A percentile compares a stretch with the other conserved stretches of the same genome.
phyloP scores from a whole-genome alignment of 2,329 filamentous ascomycete genomes.

The Monilinia aucupariae region DNA sequence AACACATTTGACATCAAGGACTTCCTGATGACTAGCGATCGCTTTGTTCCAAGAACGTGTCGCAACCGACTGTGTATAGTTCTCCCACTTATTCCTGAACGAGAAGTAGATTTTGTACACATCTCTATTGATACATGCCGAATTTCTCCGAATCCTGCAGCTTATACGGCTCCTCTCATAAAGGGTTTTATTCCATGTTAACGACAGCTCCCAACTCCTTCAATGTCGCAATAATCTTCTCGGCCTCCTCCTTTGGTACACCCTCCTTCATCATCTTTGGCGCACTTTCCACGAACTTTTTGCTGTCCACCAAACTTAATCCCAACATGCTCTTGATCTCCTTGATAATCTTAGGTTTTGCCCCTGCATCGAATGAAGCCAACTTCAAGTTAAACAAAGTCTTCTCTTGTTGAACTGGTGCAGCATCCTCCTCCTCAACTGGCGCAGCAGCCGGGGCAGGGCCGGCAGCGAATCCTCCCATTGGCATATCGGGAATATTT shows the following conservation, averaged over 20 bases:
- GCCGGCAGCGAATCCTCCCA: constrained; percentile 78
- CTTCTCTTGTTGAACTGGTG: constrained; percentile 88
- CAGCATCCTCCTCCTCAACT: constrained; percentile 78
- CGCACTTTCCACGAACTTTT: constrained; percentile 99
- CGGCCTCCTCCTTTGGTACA: constrained; percentile 95
- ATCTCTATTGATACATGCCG: constrained; percentile 34
- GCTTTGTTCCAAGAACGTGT: not conserved
- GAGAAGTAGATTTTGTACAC: constrained; percentile 35
- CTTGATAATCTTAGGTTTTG: constrained; percentile 99
- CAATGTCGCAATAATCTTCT: constrained; percentile 94
- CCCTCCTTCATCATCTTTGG: constrained; percentile 99
- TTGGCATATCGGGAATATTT: constrained; percentile 96
- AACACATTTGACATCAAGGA: not conserved
- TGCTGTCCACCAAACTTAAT: constrained; percentile 94
- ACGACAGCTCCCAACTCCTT: constrained; percentile 90
- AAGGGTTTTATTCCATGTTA: constrained; percentile 80
- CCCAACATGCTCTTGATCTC: constrained; percentile 97
- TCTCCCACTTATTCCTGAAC: not conserved
- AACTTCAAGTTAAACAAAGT: constrained; percentile 96
- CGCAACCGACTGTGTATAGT: not conserved
- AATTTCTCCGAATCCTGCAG: constrained; percentile 22
- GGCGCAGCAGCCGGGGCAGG: constrained; percentile 55
- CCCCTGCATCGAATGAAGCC: constrained; percentile 74
- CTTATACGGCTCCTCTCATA: constrained; percentile 22
- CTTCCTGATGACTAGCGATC: not conserved